Evolutionary conservation across 768 basidiomycete genomes (phyloP).

Genomic region (Trametes cubensis): DNA sequence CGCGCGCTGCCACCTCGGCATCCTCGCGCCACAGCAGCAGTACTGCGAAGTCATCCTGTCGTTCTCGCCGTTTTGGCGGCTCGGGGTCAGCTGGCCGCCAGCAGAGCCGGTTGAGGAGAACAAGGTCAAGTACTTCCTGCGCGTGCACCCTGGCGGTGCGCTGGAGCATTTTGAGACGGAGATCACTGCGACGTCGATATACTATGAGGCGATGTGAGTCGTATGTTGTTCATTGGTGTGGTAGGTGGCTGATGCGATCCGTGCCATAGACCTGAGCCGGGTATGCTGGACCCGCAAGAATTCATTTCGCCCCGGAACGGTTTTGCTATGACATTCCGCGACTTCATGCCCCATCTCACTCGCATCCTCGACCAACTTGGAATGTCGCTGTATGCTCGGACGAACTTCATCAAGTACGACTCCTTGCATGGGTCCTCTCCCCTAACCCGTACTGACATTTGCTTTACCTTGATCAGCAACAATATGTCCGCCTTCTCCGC

Average conservation of each 20-base stretch:
- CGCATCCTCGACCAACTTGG: conserved; percentile 84
- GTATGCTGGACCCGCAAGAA: conserved; percentile 75
- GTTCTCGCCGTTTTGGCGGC: conserved; percentile 74
- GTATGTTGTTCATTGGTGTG: background rate
- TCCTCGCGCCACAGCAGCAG: conserved; percentile 71
- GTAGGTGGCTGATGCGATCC: conserved; percentile 1
- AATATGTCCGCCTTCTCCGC: conserved; percentile 72
- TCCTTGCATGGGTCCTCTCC: conserved; percentile 27
- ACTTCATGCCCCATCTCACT: conserved; percentile 81
- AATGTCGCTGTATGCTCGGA: conserved; percentile 80
- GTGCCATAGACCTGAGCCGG: conserved; percentile 68
- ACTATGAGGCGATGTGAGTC: conserved; percentile 83
- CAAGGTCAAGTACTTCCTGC: conserved; percentile 81
- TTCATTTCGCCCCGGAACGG: conserved; percentile 83
- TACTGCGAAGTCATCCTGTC: conserved; percentile 80
- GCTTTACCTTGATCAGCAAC: conserved; percentile 48
- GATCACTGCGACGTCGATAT: conserved; percentile 76
- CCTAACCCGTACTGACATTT: conserved; percentile 2
- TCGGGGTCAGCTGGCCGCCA: conserved; percentile 77
- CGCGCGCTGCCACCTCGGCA: conserved; percentile 75
- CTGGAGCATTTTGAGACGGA: conserved; percentile 86
- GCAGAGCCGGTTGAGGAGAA: conserved; percentile 60
- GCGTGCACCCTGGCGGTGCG: conserved; percentile 83
- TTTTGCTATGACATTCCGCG: conserved; percentile 80
- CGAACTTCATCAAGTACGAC: conserved; percentile 74